These are phyloP conservation scores for Colletotrichum navitas DNA, from an alignment of 2,329 filamentous ascomycete species.

Conservation along the genomic window DNA sequence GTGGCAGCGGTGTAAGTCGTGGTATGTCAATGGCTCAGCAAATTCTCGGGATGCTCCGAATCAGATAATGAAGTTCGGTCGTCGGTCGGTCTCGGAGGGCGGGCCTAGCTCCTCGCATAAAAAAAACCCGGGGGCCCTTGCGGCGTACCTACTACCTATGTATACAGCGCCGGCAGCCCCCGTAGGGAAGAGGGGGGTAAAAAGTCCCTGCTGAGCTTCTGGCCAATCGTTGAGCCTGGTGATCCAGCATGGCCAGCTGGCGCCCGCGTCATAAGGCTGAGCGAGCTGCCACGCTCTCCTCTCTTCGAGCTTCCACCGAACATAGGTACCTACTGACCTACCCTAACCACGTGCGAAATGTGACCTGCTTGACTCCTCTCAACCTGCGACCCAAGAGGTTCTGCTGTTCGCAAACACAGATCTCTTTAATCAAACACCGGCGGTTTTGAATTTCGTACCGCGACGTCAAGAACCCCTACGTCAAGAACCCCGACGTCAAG, in stretches of 20 bases:
- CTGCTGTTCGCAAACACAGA: neutral
- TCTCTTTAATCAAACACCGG: neutral
- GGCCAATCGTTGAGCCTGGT: constrained; percentile 19
- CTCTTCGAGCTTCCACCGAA: neutral
- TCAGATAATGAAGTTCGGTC: constrained; percentile 33
- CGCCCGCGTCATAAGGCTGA: constrained; percentile 41
- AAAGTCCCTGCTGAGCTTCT: constrained; percentile 12
- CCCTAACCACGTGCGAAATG: constrained; percentile 3
- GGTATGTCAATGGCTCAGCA: neutral
- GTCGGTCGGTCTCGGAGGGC: constrained; percentile 32
- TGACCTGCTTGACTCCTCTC: constrained; percentile 4
- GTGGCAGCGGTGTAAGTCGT: neutral
- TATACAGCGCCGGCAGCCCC: neutral
- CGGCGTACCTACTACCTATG: neutral
- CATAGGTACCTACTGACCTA: neutral
- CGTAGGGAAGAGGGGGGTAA: neutral
- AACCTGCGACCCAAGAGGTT: neutral
- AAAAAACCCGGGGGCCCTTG: constrained; percentile 1
- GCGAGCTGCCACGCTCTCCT: constrained; percentile 4
- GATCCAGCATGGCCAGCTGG: constrained; percentile 4
- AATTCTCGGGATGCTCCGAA: constrained; percentile 34
- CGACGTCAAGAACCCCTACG: neutral
- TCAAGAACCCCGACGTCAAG: neutral
- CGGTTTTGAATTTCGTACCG: neutral
- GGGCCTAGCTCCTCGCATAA: constrained; percentile 23